These are phyloP conservation scores for Salix brachista DNA, from an alignment of 345 rosid species.

Conservation along the genomic window DNA sequence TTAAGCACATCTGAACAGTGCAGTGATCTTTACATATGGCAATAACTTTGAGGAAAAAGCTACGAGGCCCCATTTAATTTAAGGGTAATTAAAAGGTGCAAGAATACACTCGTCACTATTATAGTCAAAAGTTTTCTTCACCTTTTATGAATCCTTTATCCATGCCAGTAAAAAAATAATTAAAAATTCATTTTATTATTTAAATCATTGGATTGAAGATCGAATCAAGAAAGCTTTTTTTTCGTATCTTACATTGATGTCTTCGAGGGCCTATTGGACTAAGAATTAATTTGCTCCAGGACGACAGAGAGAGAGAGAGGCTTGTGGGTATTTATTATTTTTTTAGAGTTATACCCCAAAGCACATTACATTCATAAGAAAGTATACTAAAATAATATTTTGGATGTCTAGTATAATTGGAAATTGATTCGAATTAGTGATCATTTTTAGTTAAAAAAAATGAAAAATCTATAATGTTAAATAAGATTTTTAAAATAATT, in stretches of 20 bases:
- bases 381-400: neutral
- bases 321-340: neutral
- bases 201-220: conserved; percentile 30
- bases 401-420: neutral
- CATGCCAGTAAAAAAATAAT: neutral
- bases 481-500: no score
- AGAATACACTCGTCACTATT: conserved; percentile 17
- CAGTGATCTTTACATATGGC: neutral
- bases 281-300: neutral
- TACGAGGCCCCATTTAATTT: neutral
- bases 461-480: no score
- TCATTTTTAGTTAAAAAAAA: no score
- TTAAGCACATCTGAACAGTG: no score
- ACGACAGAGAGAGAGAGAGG: neutral
- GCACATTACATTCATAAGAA: neutral
- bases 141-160: conserved; percentile 29
- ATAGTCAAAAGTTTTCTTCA: conserved; percentile 35
- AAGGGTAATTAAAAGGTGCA: neutral
- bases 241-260: conserved; percentile 26
- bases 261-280: conserved; percentile 13
- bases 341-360: conserved; percentile 17
- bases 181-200: conserved; percentile 1
- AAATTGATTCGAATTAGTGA: neutral
- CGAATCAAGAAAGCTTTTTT: conserved; percentile 35
- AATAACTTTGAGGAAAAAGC: neutral